Evolutionary conservation across 805 yeast genomes (phyloP).

Genomic region (Debaryomyces maramus): DNA sequence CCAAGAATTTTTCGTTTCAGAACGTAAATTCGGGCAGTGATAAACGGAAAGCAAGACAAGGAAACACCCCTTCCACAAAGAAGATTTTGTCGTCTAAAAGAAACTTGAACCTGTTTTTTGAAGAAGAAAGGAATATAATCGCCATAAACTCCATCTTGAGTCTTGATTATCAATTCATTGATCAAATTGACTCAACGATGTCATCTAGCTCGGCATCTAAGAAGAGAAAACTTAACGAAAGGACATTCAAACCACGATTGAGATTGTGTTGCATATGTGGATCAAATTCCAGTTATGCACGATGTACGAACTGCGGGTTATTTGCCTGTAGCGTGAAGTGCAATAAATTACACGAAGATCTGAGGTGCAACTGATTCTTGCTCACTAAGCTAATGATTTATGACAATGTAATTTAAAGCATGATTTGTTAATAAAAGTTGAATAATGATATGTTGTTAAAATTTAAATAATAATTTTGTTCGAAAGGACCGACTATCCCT

Average conservation of each 20-base stretch:
- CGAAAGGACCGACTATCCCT: too few species aligned
- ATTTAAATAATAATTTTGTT: too few species aligned
- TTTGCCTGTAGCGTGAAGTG: slow-evolving; percentile 43
- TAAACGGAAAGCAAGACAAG: slow-evolving; percentile 31
- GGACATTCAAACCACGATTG: slow-evolving; percentile 31
- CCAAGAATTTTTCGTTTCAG: slow-evolving; percentile 40
- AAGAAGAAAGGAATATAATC: slow-evolving; percentile 45
- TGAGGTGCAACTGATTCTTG: slow-evolving; percentile 34
- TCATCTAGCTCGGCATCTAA: slow-evolving; percentile 16
- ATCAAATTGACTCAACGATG: slow-evolving; percentile 24
- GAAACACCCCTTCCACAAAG: slow-evolving; percentile 46
- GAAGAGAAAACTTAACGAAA: slow-evolving; percentile 14
- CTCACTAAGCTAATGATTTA: too few species aligned
- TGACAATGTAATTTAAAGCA: too few species aligned
- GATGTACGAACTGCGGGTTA: slow-evolving; percentile 42
- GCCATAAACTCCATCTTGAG: slow-evolving; percentile 43
- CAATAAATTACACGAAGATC: slow-evolving; percentile 39
- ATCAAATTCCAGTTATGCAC: slow-evolving; percentile 32
- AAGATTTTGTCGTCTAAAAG: slow-evolving; percentile 42
- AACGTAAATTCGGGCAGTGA: slow-evolving; percentile 26
- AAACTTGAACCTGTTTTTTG: slow-evolving; percentile 45
- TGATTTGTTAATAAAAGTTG: too few species aligned
- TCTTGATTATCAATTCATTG: slow-evolving; percentile 42
- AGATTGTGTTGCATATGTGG: slow-evolving; percentile 46
- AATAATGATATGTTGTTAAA: too few species aligned